A percentile compares a stretch with the other conserved stretches of the same genome.
These are phyloP conservation scores for Nannochloropsis granulata DNA, from an alignment of 108 stramenopile species.

Conservation along the genomic window DNA sequence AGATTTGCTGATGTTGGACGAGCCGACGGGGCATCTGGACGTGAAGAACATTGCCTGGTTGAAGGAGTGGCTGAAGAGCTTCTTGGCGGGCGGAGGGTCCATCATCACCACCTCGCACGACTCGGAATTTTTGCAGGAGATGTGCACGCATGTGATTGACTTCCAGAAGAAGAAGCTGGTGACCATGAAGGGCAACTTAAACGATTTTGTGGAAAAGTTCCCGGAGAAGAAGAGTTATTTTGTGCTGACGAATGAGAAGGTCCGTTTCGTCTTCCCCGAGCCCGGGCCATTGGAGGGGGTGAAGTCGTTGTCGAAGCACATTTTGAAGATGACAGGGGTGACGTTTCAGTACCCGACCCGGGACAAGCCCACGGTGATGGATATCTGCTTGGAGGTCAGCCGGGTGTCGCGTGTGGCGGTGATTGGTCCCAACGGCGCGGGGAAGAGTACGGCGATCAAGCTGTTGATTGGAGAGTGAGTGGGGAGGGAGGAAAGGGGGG, in stretches of 20 bases:
- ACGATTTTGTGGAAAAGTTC: conserved; percentile 58
- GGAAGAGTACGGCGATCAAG: conserved; percentile 77
- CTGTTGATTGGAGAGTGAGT: conserved; percentile 66
- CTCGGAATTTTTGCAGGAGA: conserved; percentile 72
- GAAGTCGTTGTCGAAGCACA: conserved; percentile 82
- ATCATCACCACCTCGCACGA: conserved; percentile 61
- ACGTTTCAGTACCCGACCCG: conserved; percentile 65
- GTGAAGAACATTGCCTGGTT: conserved; percentile 69
- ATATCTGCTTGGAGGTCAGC: conserved; percentile 58
- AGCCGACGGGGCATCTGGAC: conserved; percentile 61
- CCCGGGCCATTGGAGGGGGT: conserved; percentile 75
- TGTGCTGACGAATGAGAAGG: conserved; percentile 63
- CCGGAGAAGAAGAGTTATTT: conserved; percentile 86
- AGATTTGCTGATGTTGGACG: conserved; percentile 69
- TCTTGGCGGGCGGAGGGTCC: background rate
- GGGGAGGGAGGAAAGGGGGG: conserved; percentile 62
- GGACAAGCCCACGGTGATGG: conserved; percentile 48
- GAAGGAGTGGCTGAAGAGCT: conserved; percentile 42
- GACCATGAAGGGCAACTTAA: conserved; percentile 72
- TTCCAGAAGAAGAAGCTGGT: conserved; percentile 84
- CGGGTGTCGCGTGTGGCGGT: conserved; percentile 68
- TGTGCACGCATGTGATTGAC: conserved; percentile 84
- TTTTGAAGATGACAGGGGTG: conserved; percentile 77
- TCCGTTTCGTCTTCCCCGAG: conserved; percentile 71
- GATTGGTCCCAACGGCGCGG: conserved; percentile 76